Base-by-base conservation (phyloP, 2,329 filamentous ascomycete genomes). In the Trichoderma sp. region DNA sequence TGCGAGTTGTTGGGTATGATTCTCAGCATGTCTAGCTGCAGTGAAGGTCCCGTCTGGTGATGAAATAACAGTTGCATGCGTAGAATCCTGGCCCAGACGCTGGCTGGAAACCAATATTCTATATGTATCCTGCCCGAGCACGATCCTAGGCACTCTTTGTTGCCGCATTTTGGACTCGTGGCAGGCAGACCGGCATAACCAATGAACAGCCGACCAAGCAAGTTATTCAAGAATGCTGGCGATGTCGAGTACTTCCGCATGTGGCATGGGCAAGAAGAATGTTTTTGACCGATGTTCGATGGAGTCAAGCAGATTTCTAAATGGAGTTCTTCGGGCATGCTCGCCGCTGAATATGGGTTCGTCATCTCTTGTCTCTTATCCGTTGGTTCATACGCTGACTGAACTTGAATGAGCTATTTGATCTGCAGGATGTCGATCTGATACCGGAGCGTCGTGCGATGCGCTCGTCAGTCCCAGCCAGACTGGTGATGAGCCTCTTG, bases 1-100 rank as follows among this genome's bases (percentile, higher is more conserved):
- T 72, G 71, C 7, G 77, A 73, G 28, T 72, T 70, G 63, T 78
- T 76, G 8, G 75, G 73, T 28, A 78, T 75, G 55, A 73, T 73
- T 58, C 76, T 72, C 5, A 77, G 61, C 1, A 75, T 77, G 46
- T 73, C 73, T 21, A 79, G 68, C 32, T 76, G 72, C 34, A 78
- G 72, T 7, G 72, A 70, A 6, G 75, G 71, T 0, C 75, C 75
- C 11, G 74, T 68, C 43, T 70, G 73, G 3, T 70, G 68, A 5
- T 73, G 70, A 59, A 73, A 73, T 73, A 16, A 43, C 18, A 43
- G 39, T 16, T 43, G 16, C 39, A 43, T 43, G 5, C 39, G 39
- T 16, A 43, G 7, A 43, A 43, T 43, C 39, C 39, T 43, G 16
- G 39, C n/a, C 39, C 39, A 43, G 16, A 43, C 14, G 39, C 39